Base-by-base conservation (phyloP, 768 basidiomycete species). In the Daedaleopsis sinensis region DNA sequence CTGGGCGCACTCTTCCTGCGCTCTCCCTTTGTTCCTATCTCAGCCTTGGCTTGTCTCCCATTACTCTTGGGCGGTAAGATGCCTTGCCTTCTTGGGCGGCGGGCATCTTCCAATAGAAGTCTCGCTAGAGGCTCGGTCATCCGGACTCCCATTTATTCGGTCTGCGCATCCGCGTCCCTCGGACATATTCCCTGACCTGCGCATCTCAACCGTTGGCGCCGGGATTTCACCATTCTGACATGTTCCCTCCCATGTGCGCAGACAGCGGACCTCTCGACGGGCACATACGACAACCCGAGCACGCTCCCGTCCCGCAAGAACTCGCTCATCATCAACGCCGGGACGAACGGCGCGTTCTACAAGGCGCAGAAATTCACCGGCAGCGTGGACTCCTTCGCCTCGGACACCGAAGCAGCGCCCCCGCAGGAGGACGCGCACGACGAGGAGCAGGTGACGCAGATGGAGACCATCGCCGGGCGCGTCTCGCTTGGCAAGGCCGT, bases 301-400 rank as follows among this genome's bases (percentile, higher is more conserved):
- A 61, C 52, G 21, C 66, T 63, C 5, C 64, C 63, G 43, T 67
- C 65, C 44, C 68, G 62, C 38, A 65, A 62, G 36, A 66, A 68
- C 50, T 71, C 67, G 54, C 58, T 70, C 64, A 58, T 66, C 54
- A 64, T 64, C 62, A 59, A 54, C 52, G 55, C 64, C 16, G 52
- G 48, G 55, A 63, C 27, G 53, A 62, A 50, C 32, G 62, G 62
- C 57, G 55, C 69, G 21, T 68, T 75, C 67, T 75, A 75, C 63
- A 62, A 68, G 47, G 70, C 67, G 23, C 69, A 72, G 57, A 56
- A 55, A 32, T 62, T 57, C 52, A 66, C 61, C 52, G 60, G 65
- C 43, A 71, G 70, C 67, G 62, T 57, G 15, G 74, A 74, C 65
- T 72, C 74, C 27, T 66, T 74, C 50, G 69, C 66, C 15, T 69